Conservation (phyloP, 140 eudicot genomes). For the Bidens hawaiensis region DNA sequence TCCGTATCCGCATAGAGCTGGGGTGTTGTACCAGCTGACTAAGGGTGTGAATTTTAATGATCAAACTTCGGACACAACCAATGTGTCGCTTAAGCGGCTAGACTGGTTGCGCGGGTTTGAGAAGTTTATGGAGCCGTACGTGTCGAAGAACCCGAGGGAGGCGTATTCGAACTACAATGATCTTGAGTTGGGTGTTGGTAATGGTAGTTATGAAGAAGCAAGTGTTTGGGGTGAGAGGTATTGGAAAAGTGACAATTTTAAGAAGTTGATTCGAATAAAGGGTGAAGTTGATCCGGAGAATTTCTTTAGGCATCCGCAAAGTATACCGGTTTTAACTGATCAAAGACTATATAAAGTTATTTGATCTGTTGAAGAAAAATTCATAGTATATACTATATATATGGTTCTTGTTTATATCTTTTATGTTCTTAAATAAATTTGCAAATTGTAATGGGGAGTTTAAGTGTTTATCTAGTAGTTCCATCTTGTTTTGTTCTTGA, state of each 20-base stretch:
- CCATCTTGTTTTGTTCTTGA: not conserved
- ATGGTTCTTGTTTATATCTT: not conserved
- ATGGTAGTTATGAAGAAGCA: not conserved
- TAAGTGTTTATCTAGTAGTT: not conserved
- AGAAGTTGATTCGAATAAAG: slow-evolving; percentile 13
- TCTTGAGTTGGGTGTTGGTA: slow-evolving; percentile 22
- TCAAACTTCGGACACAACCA: not conserved
- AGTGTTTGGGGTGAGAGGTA: not conserved
- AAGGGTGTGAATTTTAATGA: not conserved
- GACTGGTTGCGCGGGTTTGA: slow-evolving; percentile 1
- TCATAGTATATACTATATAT: not conserved
- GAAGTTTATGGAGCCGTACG: not conserved
- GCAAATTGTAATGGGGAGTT: not conserved
- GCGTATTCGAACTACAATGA: slow-evolving; percentile 20
- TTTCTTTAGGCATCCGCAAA: slow-evolving; percentile 22
- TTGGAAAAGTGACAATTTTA: slow-evolving; percentile 14
- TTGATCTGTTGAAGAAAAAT: not conserved
- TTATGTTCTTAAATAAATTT: too few relatives aligned
- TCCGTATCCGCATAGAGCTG: not conserved
- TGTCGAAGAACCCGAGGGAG: slow-evolving; percentile 3
- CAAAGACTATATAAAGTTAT: not conserved
- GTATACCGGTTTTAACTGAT: slow-evolving; percentile 5
- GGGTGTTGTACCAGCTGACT: not conserved
- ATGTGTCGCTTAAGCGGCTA: not conserved
- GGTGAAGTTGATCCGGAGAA: slow-evolving; percentile 12